A percentile compares a stretch with the other conserved stretches of the same genome.
Evolutionary conservation across 495 filamentous ascomycete species (phyloP).

Genomic region (Penicillium lagena): DNA sequence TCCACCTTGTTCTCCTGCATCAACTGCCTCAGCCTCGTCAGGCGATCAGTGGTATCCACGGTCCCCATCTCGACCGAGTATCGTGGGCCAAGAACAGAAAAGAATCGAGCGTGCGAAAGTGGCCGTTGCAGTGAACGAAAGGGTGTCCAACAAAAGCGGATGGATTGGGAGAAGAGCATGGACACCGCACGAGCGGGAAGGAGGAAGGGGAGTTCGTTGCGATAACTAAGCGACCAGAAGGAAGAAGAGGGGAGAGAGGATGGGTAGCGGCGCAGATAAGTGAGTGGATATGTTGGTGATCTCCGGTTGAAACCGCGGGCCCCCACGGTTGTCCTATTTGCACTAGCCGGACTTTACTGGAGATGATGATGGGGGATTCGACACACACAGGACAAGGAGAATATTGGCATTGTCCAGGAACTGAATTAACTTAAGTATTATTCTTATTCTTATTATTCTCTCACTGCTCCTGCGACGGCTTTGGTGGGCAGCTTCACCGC

Average conservation of each 20-base stretch:
- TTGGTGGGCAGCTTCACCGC: no score
- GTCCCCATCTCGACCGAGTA: conserved; percentile 66
- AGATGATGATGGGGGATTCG: no score
- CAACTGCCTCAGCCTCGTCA: conserved; percentile 69
- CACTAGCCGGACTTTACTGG: not conserved
- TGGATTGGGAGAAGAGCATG: conserved; percentile 36
- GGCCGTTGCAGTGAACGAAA: conserved; percentile 26
- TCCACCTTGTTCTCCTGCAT: conserved; percentile 88
- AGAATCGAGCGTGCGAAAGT: conserved; percentile 24
- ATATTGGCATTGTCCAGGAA: not conserved
- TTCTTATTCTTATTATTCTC: no score
- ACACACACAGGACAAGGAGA: no score
- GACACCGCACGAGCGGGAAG: conserved; percentile 8
- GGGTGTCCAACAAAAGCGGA: conserved; percentile 29
- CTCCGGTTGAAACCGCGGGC: not conserved
- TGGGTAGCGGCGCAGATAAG: not conserved
- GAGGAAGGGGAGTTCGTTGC: no score
- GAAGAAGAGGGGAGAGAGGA: not conserved
- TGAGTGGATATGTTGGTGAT: no score
- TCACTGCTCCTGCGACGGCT: no score
- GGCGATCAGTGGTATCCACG: conserved; percentile 73
- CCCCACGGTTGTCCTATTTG: conserved; percentile 14
- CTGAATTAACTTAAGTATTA: no score
- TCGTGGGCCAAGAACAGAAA: conserved; percentile 29
- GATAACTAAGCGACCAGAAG: not conserved